These are phyloP conservation scores for Dryas integrifolia DNA, from an alignment of 331 rosid genomes.

Conservation along the genomic window DNA sequence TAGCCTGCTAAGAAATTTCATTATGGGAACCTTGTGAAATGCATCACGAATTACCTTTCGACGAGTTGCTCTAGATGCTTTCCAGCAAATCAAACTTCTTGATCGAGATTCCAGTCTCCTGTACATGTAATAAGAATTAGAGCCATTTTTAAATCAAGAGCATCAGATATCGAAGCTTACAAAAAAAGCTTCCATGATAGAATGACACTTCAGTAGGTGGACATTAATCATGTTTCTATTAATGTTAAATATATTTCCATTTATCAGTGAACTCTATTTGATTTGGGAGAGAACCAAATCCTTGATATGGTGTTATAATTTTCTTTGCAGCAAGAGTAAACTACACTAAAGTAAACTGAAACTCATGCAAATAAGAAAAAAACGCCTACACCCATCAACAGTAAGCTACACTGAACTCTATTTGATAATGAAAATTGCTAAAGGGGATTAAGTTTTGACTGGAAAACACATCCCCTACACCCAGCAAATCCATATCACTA, in stretches of 20 bases:
- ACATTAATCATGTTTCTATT: not conserved
- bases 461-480: too few relatives aligned
- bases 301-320: not conserved
- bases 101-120: conserved; percentile 98
- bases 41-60: conserved; percentile 56
- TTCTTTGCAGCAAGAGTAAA: not conserved
- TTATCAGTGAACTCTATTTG: not conserved
- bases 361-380: too few relatives aligned
- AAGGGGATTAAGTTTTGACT: too few relatives aligned
- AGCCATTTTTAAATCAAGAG: conserved; percentile 12
- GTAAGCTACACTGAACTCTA: too few relatives aligned
- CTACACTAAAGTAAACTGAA: too few relatives aligned
- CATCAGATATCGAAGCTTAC: not conserved
- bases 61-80: conserved; percentile 70
- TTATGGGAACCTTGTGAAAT: not conserved
- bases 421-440: too few relatives aligned
- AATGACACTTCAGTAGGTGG: not conserved
- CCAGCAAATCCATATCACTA: too few relatives aligned
- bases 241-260: not conserved
- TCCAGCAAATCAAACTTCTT: conserved; percentile 88
- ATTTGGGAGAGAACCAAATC: not conserved
- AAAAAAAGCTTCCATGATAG: not conserved
- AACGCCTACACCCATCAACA: too few relatives aligned
- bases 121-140: conserved; percentile 25
- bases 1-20: conserved; percentile 5